Evolutionary conservation across 176 grass and related monocot genomes (phyloP).

Genomic region (Oryza punctata): DNA sequence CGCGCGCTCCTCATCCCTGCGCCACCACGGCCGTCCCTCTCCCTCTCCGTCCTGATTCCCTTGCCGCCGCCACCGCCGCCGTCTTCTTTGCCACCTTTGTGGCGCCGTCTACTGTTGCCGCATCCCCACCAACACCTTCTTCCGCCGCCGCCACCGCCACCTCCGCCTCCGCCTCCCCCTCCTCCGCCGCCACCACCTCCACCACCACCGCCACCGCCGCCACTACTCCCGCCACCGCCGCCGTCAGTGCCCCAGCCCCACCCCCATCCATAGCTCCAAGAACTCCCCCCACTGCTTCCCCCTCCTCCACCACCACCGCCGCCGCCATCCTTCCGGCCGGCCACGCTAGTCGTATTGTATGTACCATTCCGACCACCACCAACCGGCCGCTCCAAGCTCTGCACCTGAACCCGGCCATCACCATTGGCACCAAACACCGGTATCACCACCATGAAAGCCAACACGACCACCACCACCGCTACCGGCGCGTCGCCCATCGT

Average conservation of each 20-base stretch:
- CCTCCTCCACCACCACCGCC: conserved; percentile 38
- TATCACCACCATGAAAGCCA: not conserved
- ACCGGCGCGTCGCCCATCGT: not conserved
- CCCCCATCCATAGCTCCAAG: conserved; percentile 43
- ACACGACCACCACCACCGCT: not conserved
- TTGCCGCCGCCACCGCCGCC: not conserved
- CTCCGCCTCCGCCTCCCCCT: conserved; percentile 6
- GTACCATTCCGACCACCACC: not conserved
- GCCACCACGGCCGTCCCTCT: not conserved
- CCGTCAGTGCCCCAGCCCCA: conserved; percentile 39
- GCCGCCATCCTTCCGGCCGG: conserved; percentile 38
- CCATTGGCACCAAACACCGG: not conserved
- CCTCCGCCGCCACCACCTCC: conserved; percentile 31
- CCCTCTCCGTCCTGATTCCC: not conserved
- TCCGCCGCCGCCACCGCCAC: not conserved
- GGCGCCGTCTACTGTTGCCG: not conserved
- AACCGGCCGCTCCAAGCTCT: not conserved
- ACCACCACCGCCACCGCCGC: conserved; percentile 28
- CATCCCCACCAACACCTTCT: not conserved
- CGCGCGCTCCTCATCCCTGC: too few species aligned
- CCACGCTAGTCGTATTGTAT: conserved; percentile 15
- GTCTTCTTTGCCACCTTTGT: not conserved
- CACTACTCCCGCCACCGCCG: conserved; percentile 43
- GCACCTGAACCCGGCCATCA: not conserved
- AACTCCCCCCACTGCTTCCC: conserved; percentile 4